Base-by-base conservation (phyloP, 495 filamentous ascomycete genomes). In the Tuber microsphaerosporum region DNA sequence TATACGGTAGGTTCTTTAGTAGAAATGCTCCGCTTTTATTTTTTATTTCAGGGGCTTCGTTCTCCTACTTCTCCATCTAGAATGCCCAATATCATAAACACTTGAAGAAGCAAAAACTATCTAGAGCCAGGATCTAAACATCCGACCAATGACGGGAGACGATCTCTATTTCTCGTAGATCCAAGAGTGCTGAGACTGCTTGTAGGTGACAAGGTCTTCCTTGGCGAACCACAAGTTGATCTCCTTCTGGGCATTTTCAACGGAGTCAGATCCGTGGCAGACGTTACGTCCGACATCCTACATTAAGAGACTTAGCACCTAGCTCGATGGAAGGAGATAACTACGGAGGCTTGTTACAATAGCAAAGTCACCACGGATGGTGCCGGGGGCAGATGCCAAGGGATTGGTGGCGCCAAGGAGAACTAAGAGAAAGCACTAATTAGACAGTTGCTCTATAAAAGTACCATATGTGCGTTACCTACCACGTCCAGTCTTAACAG, bases 231-330 rank as follows among this genome's bases (percentile, higher is more conserved):
- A 99, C 83, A 97, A 91, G 81, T 89, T 91, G 84, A 99, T 99
- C 89, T 99, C 95, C 92, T 97, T 97, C 91, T 98, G 90, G 86
- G 95, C 95, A 87, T 88, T 95, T 89, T 98, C 95, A 86, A 98
- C 94, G 86, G 88, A 89, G 90, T 99, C 95, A 86, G 93, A 97
- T 84, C 95, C 95, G 89, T 99, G 95, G 91, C 95, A 97, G 86
- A 99, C 93, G 89, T 99, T 99, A 84, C 95, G 93, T 87, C 95
- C 95, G 83, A 95, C 92, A 83, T 94, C 92, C 89, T 91, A 77
- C 10, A 19, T n/a, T 69, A 42, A 26, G 34, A 51, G 71, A 10
- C 6, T 83, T 51, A 82, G 75, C 56, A 74, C 68, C 41, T 71
- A 73, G 31, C 75, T 70, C 77, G 4, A 81, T 16, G n/a, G 12